Conservation (phyloP, 2,329 filamentous ascomycete genomes). For the Paecilomyces sp. region DNA sequence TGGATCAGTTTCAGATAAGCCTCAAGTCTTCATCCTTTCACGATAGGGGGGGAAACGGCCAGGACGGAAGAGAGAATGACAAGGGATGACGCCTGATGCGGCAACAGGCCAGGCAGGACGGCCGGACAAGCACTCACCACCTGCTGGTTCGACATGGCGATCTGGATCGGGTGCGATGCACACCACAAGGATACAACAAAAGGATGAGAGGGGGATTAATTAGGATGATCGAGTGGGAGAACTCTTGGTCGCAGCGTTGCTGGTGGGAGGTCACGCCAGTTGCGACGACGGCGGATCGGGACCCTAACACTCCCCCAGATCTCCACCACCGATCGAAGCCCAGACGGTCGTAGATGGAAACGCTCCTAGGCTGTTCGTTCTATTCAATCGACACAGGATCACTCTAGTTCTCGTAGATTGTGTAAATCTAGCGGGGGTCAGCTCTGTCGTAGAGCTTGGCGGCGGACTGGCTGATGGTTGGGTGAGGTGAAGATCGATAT, state of each 20-base stretch:
- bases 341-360: not conserved
- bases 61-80: not conserved
- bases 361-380: not conserved
- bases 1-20: slow-evolving; percentile 20
- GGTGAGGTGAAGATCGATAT: slow-evolving; percentile 29
- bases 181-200: not conserved
- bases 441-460: not conserved
- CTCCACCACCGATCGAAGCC: not conserved
- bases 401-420: not conserved
- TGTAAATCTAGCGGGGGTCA: not conserved
- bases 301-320: not conserved
- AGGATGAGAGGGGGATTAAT: not conserved
- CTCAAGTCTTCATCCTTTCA: slow-evolving; percentile 8
- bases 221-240: not conserved
- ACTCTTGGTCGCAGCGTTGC: not conserved
- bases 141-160: slow-evolving; percentile 41
- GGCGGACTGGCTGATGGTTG: slow-evolving; percentile 17
- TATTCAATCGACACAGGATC: not conserved
- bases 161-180: not conserved
- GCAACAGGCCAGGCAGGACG: slow-evolving; percentile 8
- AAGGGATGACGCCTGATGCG: slow-evolving; percentile 1
- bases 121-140: slow-evolving; percentile 37
- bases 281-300: not conserved
- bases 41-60: slow-evolving; percentile 2
- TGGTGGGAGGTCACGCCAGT: not conserved